Conservation (phyloP, 1,139 yeast genomes). For the Petasospora fabianii region DNA sequence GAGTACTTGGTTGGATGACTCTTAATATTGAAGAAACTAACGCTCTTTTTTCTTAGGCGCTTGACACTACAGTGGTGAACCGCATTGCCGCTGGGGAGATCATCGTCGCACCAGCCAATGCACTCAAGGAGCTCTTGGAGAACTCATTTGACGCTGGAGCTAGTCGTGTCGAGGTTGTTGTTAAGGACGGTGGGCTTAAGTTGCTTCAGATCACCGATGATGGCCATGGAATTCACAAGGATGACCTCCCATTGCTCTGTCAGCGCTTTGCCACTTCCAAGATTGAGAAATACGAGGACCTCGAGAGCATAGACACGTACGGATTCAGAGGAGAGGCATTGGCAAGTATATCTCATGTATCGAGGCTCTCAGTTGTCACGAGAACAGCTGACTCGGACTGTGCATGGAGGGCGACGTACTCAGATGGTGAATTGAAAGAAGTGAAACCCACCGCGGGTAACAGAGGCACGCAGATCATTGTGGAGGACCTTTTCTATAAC, state of each 20-base stretch:
- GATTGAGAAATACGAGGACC: constrained; percentile 46
- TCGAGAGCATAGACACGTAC: constrained; percentile 49
- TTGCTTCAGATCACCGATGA: constrained; percentile 67
- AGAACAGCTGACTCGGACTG: constrained; percentile 57
- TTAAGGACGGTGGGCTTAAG: constrained; percentile 63
- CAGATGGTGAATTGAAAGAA: constrained; percentile 54
- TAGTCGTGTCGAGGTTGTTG: constrained; percentile 53
- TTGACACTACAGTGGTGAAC: constrained; percentile 72
- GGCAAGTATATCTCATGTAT: constrained; percentile 62
- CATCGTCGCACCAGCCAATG: constrained; percentile 89
- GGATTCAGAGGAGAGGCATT: constrained; percentile 87
- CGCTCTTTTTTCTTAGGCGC: constrained; percentile 17
- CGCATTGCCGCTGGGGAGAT: constrained; percentile 97
- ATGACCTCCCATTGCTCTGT: constrained; percentile 59
- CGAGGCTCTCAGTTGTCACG: constrained; percentile 72
- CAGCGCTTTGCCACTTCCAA: constrained; percentile 75
- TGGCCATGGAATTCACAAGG: constrained; percentile 67
- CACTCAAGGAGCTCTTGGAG: constrained; percentile 71
- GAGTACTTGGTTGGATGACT: neutral
- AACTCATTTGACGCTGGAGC: constrained; percentile 79
- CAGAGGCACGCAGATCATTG: constrained; percentile 78
- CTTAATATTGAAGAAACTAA: too few relatives aligned
- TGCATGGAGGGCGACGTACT: constrained; percentile 65
- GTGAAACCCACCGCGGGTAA: constrained; percentile 75
- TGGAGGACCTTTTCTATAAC: constrained; percentile 88